Percentiles rank a stretch among this genome's conserved stretches.
Evolutionary conservation across 495 filamentous ascomycete species (phyloP).

Genomic region (Rhypophila decipiens): DNA sequence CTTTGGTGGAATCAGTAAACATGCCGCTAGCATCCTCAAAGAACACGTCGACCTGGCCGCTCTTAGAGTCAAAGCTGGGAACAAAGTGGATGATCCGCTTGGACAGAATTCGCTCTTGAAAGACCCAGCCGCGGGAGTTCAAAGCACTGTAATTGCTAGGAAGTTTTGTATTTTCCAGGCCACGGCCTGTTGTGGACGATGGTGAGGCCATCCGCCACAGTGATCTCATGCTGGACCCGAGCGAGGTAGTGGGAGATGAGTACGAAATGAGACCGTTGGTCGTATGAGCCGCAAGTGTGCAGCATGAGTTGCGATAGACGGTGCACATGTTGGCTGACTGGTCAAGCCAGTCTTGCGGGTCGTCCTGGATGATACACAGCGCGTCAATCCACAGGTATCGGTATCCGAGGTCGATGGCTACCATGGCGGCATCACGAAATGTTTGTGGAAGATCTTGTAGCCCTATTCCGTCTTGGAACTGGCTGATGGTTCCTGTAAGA

Average conservation of each 20-base stretch:
- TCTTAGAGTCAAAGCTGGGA: too few species aligned
- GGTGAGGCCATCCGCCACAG: neutral
- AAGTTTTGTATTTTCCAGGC: too few species aligned
- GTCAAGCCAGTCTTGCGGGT: neutral
- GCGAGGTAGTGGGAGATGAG: too few species aligned
- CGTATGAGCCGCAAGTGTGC: neutral
- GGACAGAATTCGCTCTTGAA: neutral
- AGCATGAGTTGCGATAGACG: neutral
- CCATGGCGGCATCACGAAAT: conserved; percentile 8
- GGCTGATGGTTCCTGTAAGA: neutral
- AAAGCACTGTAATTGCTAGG: neutral
- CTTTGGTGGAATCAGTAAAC: neutral
- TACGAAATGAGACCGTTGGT: too few species aligned
- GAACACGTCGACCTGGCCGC: neutral
- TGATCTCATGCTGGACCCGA: neutral
- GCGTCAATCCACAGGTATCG: conserved; percentile 27
- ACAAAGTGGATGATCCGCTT: neutral
- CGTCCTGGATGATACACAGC: conserved; percentile 26
- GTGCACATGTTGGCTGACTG: neutral
- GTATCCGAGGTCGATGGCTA: conserved; percentile 13
- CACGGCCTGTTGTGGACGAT: neutral
- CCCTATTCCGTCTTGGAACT: neutral
- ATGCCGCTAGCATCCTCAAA: neutral
- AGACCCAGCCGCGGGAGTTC: neutral
- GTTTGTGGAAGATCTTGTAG: conserved; percentile 1